Evolutionary conservation across 2,329 filamentous ascomycete species (phyloP).

Genomic region (Bipolaris bicolor): DNA sequence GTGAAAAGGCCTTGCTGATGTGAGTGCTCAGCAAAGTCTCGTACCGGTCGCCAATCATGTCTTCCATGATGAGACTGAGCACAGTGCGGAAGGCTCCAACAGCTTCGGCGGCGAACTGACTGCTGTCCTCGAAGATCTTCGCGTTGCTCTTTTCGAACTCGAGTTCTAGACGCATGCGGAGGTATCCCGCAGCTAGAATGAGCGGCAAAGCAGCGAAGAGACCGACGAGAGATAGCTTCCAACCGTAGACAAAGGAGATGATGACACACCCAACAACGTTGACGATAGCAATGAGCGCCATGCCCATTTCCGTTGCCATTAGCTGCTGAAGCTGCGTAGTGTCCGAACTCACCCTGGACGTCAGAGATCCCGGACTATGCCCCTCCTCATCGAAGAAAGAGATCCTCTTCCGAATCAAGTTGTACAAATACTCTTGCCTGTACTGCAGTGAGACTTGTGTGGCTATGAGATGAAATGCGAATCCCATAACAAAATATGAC

Average conservation of each 20-base stretch:
- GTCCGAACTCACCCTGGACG: constrained; percentile 62
- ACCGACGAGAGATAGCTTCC: constrained; percentile 75
- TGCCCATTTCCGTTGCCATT: constrained; percentile 65
- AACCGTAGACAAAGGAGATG: constrained; percentile 74
- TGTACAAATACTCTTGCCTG: constrained; percentile 66
- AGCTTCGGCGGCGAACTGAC: constrained; percentile 75
- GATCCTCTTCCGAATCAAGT: constrained; percentile 65
- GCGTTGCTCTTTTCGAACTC: constrained; percentile 73
- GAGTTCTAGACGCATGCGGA: constrained; percentile 64
- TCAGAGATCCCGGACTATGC: constrained; percentile 66
- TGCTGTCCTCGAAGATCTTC: constrained; percentile 72
- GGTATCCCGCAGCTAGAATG: constrained; percentile 57
- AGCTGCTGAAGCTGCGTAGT: constrained; percentile 67
- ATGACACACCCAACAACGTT: constrained; percentile 68
- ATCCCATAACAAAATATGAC: constrained; percentile 60
- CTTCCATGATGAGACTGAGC: constrained; percentile 71
- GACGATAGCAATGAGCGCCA: constrained; percentile 68
- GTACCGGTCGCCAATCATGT: constrained; percentile 68
- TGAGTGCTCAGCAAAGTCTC: constrained; percentile 64
- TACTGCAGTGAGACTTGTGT: constrained; percentile 58
- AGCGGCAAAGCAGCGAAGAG: constrained; percentile 64
- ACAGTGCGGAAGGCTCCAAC: constrained; percentile 78
- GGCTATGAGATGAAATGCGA: constrained; percentile 39
- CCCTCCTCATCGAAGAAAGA: constrained; percentile 67
- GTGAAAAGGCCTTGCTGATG: constrained; percentile 64